phyloP scores from a whole-genome alignment of 495 filamentous ascomycete species.

The Staphylotrichum longicolle region DNA sequence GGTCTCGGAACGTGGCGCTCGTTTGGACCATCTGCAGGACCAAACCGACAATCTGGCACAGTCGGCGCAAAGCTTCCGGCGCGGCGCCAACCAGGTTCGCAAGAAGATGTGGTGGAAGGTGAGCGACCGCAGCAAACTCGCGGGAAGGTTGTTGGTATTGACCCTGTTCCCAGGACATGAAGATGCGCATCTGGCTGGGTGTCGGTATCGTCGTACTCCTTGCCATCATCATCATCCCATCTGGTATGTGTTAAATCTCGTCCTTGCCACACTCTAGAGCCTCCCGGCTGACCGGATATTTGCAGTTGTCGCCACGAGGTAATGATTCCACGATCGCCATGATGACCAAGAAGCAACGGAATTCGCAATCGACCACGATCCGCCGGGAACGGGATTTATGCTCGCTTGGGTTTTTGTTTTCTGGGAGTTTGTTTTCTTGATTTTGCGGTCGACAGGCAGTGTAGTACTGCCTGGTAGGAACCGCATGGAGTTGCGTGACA shows the following conservation, averaged over 20 bases:
- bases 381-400: slow-evolving; percentile 29
- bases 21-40: slow-evolving; percentile 85
- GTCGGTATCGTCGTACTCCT: slow-evolving; percentile 84
- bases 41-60: slow-evolving; percentile 92
- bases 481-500: slow-evolving; percentile 26
- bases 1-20: slow-evolving; percentile 85
- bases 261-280: no score
- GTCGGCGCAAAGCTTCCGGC: slow-evolving; percentile 89
- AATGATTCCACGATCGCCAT: slow-evolving; percentile 24
- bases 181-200: slow-evolving; percentile 96
- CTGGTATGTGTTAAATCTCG: slow-evolving; percentile 56
- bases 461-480: slow-evolving; percentile 21
- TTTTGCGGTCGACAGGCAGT: slow-evolving; percentile 28
- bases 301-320: slow-evolving; percentile 35
- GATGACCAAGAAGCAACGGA: slow-evolving; percentile 31
- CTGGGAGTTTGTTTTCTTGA: slow-evolving; percentile 37
- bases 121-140: slow-evolving; percentile 1
- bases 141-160: neutral
- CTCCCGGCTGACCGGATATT: slow-evolving; percentile 11
- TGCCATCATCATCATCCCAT: slow-evolving; percentile 86
- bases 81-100: slow-evolving; percentile 89
- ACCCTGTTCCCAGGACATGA: slow-evolving; percentile 67
- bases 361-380: slow-evolving; percentile 33
- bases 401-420: slow-evolving; percentile 31
- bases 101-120: slow-evolving; percentile 78